phyloP scores from a whole-genome alignment of 345 rosid species.

The Salix caprea region DNA sequence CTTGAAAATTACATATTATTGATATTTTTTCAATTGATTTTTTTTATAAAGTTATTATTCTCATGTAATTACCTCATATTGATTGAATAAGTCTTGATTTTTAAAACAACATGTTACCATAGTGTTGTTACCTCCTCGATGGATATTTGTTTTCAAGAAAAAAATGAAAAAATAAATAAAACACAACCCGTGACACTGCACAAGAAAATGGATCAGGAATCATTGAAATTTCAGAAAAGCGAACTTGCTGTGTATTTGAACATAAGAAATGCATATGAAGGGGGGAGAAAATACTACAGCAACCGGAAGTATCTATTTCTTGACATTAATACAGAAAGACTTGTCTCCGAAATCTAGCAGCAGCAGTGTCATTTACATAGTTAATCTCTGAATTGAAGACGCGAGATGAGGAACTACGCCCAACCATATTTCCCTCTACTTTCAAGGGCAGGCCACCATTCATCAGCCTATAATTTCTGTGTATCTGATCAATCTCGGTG shows the following conservation, averaged over 20 bases:
- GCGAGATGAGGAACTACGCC: not conserved
- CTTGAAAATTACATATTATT: no score
- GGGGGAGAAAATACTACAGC: not conserved
- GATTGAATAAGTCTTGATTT: no score
- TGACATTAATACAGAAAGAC: slow-evolving; percentile 8
- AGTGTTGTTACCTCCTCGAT: no score
- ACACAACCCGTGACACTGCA: no score
- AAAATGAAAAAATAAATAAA: no score
- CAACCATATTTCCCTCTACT: not conserved
- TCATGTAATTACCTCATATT: no score
- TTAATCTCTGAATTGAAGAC: slow-evolving; percentile 13
- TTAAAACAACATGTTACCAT: no score
- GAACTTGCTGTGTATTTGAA: not conserved
- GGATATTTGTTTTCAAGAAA: no score
- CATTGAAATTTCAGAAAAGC: not conserved
- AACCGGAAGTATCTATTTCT: not conserved
- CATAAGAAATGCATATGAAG: not conserved
- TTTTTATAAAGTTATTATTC: no score
- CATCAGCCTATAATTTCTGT: not conserved
- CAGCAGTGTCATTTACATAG: slow-evolving; percentile 16
- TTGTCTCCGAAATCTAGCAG: not conserved
- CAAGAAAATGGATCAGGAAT: not conserved
- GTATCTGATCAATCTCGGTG: slow-evolving; percentile 50
- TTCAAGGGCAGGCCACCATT: not conserved
- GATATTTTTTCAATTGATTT: no score